These are phyloP conservation scores for Phaffomyces thermotolerans DNA, from an alignment of 805 yeast species.

Conservation along the genomic window DNA sequence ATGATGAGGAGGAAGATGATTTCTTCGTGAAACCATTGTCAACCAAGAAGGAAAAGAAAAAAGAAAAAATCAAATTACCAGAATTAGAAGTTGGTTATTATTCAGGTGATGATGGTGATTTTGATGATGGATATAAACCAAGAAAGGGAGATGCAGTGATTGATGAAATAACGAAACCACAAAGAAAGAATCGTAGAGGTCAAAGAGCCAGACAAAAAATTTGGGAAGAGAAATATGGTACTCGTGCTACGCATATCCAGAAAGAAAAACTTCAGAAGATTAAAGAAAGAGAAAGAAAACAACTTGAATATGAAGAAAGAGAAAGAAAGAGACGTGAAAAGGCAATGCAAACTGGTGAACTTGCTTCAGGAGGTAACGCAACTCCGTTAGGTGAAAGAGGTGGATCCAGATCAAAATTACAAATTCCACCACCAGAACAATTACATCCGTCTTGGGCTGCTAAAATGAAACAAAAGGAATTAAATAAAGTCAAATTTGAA, in stretches of 20 bases:
- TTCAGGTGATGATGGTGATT: conserved; percentile 70
- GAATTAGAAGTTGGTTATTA: conserved; percentile 71
- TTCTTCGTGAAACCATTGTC: conserved; percentile 32
- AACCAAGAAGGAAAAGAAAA: conserved; percentile 5
- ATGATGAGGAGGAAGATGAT: conserved; percentile 24
- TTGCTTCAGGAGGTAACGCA: conserved; percentile 32
- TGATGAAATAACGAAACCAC: conserved; percentile 42
- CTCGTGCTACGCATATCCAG: conserved; percentile 73
- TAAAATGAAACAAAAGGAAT: conserved; percentile 59
- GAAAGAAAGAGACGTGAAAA: conserved; percentile 56
- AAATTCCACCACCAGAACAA: not conserved
- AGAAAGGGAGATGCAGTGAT: conserved; percentile 32
- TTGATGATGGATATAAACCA: conserved; percentile 28
- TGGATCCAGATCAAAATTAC: not conserved
- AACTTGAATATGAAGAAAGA: conserved; percentile 65
- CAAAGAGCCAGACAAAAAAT: conserved; percentile 95
- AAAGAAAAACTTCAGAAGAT: conserved; percentile 49
- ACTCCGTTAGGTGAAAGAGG: conserved; percentile 33
- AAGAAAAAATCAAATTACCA: conserved; percentile 43
- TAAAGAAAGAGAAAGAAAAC: conserved; percentile 52
- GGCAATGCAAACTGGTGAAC: conserved; percentile 33
- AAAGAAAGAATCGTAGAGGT: conserved; percentile 86
- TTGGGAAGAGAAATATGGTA: conserved; percentile 90
- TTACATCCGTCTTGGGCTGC: conserved; percentile 99
- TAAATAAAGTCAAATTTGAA: conserved; percentile 56